Base-by-base conservation (phyloP, 2,329 filamentous ascomycete genomes). In the Ceratocystis albifundus region DNA sequence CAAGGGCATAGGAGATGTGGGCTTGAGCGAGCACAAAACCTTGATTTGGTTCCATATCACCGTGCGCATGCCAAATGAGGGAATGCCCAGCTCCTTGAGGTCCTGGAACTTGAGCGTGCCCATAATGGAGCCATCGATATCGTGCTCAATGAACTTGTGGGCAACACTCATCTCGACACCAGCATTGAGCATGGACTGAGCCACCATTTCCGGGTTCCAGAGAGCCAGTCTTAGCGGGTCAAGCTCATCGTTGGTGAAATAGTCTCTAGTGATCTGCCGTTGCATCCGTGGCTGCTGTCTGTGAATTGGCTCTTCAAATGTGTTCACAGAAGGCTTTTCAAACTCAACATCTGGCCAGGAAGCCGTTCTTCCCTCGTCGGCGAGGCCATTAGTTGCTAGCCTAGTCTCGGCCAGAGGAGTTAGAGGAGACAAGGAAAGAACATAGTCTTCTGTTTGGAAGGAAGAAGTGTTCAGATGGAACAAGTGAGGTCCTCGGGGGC, bases 21-120 rank as follows among this genome's bases (percentile, higher is more conserved):
- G 78, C 63, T 77, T 78, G 72, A 78, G 80, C 69, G 84, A 81
- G 71, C 85, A 82, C 66, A 94, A 80, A 32, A 81, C 77, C 73
- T 88, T 86, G 68, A 94, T 89, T 73, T 91, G 85, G 71, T 87
- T 85, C 89, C 89, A 94, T 15, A 93, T 78, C 72, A 85, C 86
- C 70, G 88, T 90, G 68, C 89, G 81, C 71, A 92, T 88, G 55
- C 89, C 89, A 72, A 94, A 93, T 1, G 89, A 93, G 68, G 83
- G 80, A 66, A 94, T 93, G 70, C 87, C 86, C 20, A 94, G 81
- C 75, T 94, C 89, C 74, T 88, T 88, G 66, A 94, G 78, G 71
- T 94, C 92, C 69, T 96, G 90, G 71, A 93, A 92, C 73, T 96
- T 91, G 55, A 99, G 79, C n/a, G 93, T 91, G 64, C 96, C 85